Conservation (phyloP, 768 basidiomycete genomes). For the Russula foetens region DNA sequence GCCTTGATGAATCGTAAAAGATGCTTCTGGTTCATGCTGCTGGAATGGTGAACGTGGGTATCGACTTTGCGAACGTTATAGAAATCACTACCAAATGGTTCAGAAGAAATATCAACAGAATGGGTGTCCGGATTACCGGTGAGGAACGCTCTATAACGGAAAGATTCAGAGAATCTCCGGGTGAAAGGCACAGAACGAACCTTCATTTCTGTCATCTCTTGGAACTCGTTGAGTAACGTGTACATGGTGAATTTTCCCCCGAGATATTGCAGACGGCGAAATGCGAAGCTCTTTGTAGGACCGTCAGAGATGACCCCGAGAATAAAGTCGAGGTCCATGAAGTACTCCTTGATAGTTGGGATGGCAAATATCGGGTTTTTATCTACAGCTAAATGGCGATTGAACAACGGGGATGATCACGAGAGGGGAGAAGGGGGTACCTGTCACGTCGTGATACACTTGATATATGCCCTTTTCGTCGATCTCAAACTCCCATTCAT, state of each 20-base stretch:
- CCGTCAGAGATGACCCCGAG: conserved; percentile 89
- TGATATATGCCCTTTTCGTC: conserved; percentile 91
- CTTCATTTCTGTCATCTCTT: conserved; percentile 96
- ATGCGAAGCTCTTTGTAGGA: conserved; percentile 94
- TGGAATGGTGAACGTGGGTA: conserved; percentile 97
- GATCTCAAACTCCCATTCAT: conserved; percentile 55
- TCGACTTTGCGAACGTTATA: conserved; percentile 98
- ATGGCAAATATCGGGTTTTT: conserved; percentile 63
- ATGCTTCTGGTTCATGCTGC: conserved; percentile 99
- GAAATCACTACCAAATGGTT: conserved; percentile 63
- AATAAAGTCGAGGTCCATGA: conserved; percentile 89
- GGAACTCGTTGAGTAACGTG: conserved; percentile 81
- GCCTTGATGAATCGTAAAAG: conserved; percentile 95
- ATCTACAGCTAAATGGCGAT: conserved; percentile 22
- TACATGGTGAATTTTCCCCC: conserved; percentile 94
- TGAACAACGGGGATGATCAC: not conserved
- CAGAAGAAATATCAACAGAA: not conserved
- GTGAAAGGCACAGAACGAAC: conserved; percentile 45
- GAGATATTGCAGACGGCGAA: conserved; percentile 83
- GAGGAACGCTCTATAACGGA: conserved; percentile 60
- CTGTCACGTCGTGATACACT: conserved; percentile 49
- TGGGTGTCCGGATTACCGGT: conserved; percentile 43
- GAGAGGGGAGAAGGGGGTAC: conserved; percentile 21
- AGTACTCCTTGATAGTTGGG: conserved; percentile 89
- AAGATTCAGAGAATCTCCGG: not conserved